Base-by-base conservation (phyloP, 2,329 filamentous ascomycete species). In the Clonostachys chloroleuca region DNA sequence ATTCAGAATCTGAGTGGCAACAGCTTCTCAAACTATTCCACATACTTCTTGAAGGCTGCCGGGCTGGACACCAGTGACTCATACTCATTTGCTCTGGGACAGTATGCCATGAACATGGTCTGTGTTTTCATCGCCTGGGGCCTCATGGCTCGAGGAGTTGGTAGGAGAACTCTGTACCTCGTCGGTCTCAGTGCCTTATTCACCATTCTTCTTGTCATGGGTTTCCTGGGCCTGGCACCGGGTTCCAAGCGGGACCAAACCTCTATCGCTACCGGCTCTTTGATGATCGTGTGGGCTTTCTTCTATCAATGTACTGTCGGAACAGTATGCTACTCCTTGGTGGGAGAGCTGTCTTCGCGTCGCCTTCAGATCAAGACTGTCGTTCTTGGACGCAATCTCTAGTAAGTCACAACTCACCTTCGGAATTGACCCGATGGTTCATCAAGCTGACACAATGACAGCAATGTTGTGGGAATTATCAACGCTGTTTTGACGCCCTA, bases 11-110 rank as follows among this genome's bases (percentile, higher is more conserved):
- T 70, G 0, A 70, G 66, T 47, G 70, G 70, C 12, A 47, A 62
- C 3, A 61, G 60, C 7, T 65, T 75, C 51, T 81, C 79, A 62
- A 80, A 80, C 51, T 83, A 81, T 61, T 82, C 80, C 17, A 83
- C 80, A 20, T 69, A 72, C 53, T 75, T 74, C 49, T 73, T 70
- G 46, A 60, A 68, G 30, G 67, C 67, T 47, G 72, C 68, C 12
- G 70, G 71, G 2, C 61, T 75, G 51, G 61, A 56, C 12, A 55
- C 62, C 5, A 57, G 60, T 12, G 63, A 65, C 41, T 43, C 42
- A 36, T 42, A 67, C 47, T 65, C 67, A 0, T 71, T 69, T 55
- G 58, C 59, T n/a, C 54, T 73, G 1, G 73, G 62, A 1, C 65
- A 69, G 43, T 72, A 70, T 16, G 67, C 62, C 6, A 62, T 78